These are phyloP conservation scores for Neonectria punicea DNA, from an alignment of 2,329 filamentous ascomycete species.

Conservation along the genomic window DNA sequence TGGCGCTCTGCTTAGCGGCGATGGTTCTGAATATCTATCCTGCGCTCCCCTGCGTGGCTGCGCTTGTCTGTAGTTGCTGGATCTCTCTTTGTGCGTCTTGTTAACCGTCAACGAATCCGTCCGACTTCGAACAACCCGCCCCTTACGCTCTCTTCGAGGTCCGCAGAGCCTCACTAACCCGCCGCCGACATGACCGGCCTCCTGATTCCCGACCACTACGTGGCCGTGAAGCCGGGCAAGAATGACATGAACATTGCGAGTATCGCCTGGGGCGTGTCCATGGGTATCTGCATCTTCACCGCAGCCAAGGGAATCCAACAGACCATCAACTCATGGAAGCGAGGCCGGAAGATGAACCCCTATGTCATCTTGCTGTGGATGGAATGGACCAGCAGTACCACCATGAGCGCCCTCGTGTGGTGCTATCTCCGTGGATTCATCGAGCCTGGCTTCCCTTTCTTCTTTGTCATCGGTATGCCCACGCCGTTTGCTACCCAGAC, in stretches of 20 bases:
- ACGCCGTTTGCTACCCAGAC: accelerated
- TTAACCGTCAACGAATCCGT: neutral
- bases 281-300: slow-evolving; percentile 42
- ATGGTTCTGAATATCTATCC: slow-evolving; percentile 31
- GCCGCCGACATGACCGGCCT: slow-evolving; percentile 31
- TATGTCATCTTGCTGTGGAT: slow-evolving; percentile 41
- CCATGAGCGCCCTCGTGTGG: slow-evolving; percentile 43
- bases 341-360: slow-evolving; percentile 34
- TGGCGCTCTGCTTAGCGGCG: slow-evolving; percentile 23
- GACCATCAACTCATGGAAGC: slow-evolving; percentile 38
- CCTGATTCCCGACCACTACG: slow-evolving; percentile 29
- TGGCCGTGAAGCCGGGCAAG: slow-evolving; percentile 21
- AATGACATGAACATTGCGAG: slow-evolving; percentile 44
- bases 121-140: neutral
- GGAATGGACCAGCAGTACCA: slow-evolving; percentile 38
- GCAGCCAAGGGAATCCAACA: slow-evolving; percentile 37
- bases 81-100: slow-evolving; percentile 5
- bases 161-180: slow-evolving; percentile 1
- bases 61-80: neutral
- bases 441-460: slow-evolving; percentile 37
- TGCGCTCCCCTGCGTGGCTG: slow-evolving; percentile 14
- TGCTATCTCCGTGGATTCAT: slow-evolving; percentile 40
- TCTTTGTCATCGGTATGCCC: slow-evolving; percentile 35
- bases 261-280: slow-evolving; percentile 43
- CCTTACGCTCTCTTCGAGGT: slow-evolving; percentile 3